Base-by-base conservation (phyloP, 352 stramenopile species). In the Globisporangium acanthophoron region DNA sequence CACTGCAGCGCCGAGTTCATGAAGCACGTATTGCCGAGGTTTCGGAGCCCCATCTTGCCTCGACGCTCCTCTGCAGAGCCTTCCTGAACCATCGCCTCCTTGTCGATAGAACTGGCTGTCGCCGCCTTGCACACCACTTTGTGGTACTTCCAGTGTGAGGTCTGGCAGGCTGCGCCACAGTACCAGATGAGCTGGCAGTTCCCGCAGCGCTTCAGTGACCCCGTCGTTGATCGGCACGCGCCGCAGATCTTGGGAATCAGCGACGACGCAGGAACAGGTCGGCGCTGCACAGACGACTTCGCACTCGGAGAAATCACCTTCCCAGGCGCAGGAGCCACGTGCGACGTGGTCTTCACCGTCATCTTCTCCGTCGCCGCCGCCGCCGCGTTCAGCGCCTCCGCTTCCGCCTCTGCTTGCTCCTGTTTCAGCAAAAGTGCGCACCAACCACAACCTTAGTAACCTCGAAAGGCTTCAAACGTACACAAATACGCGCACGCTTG, bases 1-100 rank as follows among this genome's bases (percentile, higher is more conserved):
- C 96, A 99, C 67, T 91, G 81, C 49, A 91, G 52, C 16, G 80
- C 80, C 15, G 81, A 85, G 66, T 90, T 91, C 81, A 91, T 90
- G 61, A 91, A 91, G 56, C 81, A 91, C 50, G 81, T 91, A 54
- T 91, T 91, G 52, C 81, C 81, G 21, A 91, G 57, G 58, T 91
- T 91, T 15, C 78, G 76, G 51, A 94, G 76, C 16, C 84, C 82
- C 69, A 87, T 88, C 50, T 91, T 88, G 18, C 84, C 84, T 40
- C 80, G 77, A 15, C 84, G 75, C 58, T 90, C 83, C 39, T 71
- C 59, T 24, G 68, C 63, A 43, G 77, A 68, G 1, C 54, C 63
- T 33, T 84, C 73, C 18, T 77, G 53, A 31, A 82, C 64, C 11
- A 70, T 69, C 4, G 69, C 55, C 56, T 77, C 66, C 53, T 84